These are phyloP conservation scores for Neospora caninum DNA, from an alignment of 169 alveolate species.

Conservation along the genomic window DNA sequence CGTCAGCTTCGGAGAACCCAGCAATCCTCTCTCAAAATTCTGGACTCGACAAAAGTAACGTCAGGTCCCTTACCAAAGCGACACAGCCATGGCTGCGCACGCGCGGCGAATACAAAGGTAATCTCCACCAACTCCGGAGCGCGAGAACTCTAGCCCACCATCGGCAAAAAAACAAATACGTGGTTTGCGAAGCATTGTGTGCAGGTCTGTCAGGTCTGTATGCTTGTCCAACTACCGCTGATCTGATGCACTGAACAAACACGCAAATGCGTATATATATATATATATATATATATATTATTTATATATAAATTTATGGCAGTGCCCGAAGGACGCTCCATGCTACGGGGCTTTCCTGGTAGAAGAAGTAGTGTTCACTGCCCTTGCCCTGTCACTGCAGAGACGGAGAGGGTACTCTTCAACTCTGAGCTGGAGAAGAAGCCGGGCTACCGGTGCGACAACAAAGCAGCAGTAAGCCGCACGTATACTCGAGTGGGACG, in stretches of 20 bases:
- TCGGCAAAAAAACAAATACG: neutral
- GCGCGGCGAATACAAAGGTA: conserved; percentile 35
- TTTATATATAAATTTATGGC: neutral
- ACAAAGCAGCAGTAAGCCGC: conserved; percentile 21
- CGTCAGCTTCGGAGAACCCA: neutral
- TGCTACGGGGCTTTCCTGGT: too few relatives aligned
- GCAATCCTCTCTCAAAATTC: neutral
- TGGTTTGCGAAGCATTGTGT: neutral
- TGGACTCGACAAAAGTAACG: neutral
- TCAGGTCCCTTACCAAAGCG: neutral
- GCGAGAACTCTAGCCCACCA: neutral
- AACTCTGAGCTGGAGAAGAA: conserved; percentile 1
- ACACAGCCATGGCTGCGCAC: conserved; percentile 16
- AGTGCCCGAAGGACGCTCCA: too few relatives aligned
- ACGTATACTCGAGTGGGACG: neutral
- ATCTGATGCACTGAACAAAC: neutral
- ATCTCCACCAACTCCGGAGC: neutral
- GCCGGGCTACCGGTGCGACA: conserved; percentile 29
- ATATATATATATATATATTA: neutral
- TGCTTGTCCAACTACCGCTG: too few relatives aligned
- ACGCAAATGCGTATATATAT: neutral
- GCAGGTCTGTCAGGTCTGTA: neutral
- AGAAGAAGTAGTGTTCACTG: too few relatives aligned
- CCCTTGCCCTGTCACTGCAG: neutral
- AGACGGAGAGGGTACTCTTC: neutral